Percentiles rank a stretch among this genome's conserved stretches.
phyloP scores from a whole-genome alignment of 768 basidiomycete species.

The Pisolithus marmoratus region DNA sequence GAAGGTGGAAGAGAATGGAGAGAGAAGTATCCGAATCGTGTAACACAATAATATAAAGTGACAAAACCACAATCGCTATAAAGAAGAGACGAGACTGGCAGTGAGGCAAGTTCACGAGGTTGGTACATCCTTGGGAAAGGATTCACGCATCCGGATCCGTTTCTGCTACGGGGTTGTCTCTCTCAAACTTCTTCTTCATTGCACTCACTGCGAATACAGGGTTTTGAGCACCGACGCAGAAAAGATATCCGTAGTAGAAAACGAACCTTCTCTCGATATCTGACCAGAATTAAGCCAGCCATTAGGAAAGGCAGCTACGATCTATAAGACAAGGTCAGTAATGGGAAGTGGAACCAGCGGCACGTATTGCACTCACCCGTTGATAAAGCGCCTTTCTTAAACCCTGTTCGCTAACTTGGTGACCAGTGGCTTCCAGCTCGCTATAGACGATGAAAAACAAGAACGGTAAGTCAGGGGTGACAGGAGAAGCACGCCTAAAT shows the following conservation, averaged over 20 bases:
- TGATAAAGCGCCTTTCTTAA: slow-evolving; percentile 76
- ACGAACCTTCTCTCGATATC: slow-evolving; percentile 79
- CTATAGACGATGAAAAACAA: slow-evolving; percentile 21
- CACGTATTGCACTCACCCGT: slow-evolving; percentile 41
- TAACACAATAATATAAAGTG: neutral
- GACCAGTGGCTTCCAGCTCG: slow-evolving; percentile 58
- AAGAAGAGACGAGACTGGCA: neutral
- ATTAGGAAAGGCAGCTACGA: slow-evolving; percentile 74
- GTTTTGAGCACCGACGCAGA: neutral
- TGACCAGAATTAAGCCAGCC: slow-evolving; percentile 86
- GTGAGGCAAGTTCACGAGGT: neutral
- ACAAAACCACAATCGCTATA: neutral
- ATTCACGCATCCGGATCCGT: slow-evolving; percentile 48
- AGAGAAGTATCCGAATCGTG: no score
- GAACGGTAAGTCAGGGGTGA: neutral
- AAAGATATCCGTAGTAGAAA: neutral
- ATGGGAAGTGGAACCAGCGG: neutral
- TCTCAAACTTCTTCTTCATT: slow-evolving; percentile 79
- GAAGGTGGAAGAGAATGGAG: no score
- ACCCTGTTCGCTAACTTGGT: slow-evolving; percentile 77
- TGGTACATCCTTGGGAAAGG: neutral
- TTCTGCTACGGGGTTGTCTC: slow-evolving; percentile 37
- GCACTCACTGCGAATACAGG: slow-evolving; percentile 54
- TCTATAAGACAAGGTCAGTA: slow-evolving; percentile 32
- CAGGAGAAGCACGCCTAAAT: neutral